Evolutionary conservation across 1,284 basidiomycete species (phyloP).

Genomic region (Xerocomus subilludens): DNA sequence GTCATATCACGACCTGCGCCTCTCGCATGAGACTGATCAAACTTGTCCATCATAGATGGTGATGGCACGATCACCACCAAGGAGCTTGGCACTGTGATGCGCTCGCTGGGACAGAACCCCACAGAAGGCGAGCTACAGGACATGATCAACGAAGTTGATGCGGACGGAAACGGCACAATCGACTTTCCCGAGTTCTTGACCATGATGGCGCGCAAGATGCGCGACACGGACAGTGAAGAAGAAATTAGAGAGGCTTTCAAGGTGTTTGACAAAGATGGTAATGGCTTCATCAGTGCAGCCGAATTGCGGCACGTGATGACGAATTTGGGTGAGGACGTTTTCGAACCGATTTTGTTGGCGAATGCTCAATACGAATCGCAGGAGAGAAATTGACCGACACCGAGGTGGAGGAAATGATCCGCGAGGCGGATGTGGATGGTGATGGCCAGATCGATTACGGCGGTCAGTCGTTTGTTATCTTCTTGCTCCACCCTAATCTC

Average conservation of each 20-base stretch:
- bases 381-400: constrained; percentile 93
- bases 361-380: constrained; percentile 47
- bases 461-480: constrained; percentile 59
- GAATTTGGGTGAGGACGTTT: constrained; percentile 75
- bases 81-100: constrained; percentile 98
- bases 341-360: neutral
- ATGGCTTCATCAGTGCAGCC: constrained; percentile 82
- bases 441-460: constrained; percentile 91
- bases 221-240: constrained; percentile 87
- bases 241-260: constrained; percentile 85
- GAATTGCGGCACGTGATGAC: constrained; percentile 95
- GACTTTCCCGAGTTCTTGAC: constrained; percentile 96
- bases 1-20: constrained; percentile 61
- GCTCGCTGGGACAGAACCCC: constrained; percentile 95
- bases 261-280: constrained; percentile 87
- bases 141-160: constrained; percentile 96
- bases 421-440: constrained; percentile 96
- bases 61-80: constrained; percentile 97
- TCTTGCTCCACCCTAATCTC: neutral
- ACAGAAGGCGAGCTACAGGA: constrained; percentile 96
- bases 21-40: constrained; percentile 39
- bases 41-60: constrained; percentile 69
- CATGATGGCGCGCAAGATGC: constrained; percentile 98
- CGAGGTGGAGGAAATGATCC: constrained; percentile 99
- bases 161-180: constrained; percentile 87